Evolutionary conservation across 352 stramenopile genomes (phyloP), one percentile per base, ranked within the genome.

Genomic region (Pythium grandisporangium): DNA sequence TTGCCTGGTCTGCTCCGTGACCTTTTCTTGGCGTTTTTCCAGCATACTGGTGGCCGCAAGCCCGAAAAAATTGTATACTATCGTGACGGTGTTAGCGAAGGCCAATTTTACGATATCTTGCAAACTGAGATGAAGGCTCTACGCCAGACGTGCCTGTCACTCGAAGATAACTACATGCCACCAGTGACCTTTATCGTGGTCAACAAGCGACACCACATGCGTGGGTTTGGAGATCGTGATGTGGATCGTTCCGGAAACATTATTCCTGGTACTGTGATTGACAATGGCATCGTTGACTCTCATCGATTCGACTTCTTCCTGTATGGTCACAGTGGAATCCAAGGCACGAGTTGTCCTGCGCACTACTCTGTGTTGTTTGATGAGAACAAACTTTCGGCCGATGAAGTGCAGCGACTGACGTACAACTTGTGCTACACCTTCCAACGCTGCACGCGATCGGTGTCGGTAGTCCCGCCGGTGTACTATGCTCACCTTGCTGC

Each of bases 51-150:
- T 23, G n/a, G n/a, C n/a, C 58, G 70, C 32, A 90, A 91, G 49
- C 83, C 83, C 0, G 64, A 85, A 33, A 70, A 70, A 19, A 75
- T 95, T 22, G 53, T 95, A 10, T 95, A 90, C 52, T 93, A 92
- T 48, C 78, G 82, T 20, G 82, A 93, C 37, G 82, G 82, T 37
- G 77, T 95, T 21, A 88, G 71, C 42, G 83, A 93, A 55, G 80
- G 80, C 1, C 71, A 95, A 53, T 91, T 75, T 42, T 59, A 78
- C 37, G 70, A 82, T 41, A 82, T 93, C 11, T 50, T 88, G 20
- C 59, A 85, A 39, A 49, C 50, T 2, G 66, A 90, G 50, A 77
- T 90, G 42, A 52, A 60, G 30, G 63, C 63, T 13, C 52, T 82
- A 16, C 59, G 66, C 12, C 30, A 26, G 34, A 66, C 72, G 10